Conservation (phyloP, 169 alveolate genomes). For the Plasmodium gaboni region DNA sequence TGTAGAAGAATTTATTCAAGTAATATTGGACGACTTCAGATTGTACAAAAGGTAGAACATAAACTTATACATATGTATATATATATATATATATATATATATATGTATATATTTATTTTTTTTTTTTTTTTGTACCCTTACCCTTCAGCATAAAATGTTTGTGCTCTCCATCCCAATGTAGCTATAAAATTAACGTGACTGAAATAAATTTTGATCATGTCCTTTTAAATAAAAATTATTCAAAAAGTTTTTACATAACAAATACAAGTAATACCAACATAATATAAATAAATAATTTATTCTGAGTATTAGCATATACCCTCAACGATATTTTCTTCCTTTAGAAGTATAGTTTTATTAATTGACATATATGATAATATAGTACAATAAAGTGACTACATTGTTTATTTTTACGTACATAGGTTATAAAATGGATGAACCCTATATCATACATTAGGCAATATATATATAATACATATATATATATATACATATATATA, state of each 20-base stretch:
- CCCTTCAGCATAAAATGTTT: conserved; percentile 34
- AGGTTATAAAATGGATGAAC: no score
- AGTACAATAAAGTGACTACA: no score
- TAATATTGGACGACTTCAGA: conserved; percentile 32
- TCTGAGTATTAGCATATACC: no score
- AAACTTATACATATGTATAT: not conserved
- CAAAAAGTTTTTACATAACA: conserved; percentile 33
- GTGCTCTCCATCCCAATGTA: conserved; percentile 18
- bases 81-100: not conserved
- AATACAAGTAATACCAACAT: conserved; percentile 33
- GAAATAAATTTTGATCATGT: conserved; percentile 54
- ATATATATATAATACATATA: no score
- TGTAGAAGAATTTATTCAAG: conserved; percentile 24
- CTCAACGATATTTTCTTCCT: no score
- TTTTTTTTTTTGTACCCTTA: not conserved
- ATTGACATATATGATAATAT: no score
- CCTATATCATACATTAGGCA: no score
- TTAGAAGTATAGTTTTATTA: not conserved
- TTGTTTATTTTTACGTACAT: no score
- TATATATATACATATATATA: no score
- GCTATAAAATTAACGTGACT: conserved; percentile 13
- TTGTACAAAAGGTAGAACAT: conserved; percentile 53
- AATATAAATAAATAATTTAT: not conserved
- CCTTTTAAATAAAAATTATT: conserved; percentile 38
- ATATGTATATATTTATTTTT: not conserved